Evolutionary conservation across 2,329 filamentous ascomycete genomes (phyloP), one percentile per base, ranked within the genome.

Genomic region (Alternaria tenuissima): DNA sequence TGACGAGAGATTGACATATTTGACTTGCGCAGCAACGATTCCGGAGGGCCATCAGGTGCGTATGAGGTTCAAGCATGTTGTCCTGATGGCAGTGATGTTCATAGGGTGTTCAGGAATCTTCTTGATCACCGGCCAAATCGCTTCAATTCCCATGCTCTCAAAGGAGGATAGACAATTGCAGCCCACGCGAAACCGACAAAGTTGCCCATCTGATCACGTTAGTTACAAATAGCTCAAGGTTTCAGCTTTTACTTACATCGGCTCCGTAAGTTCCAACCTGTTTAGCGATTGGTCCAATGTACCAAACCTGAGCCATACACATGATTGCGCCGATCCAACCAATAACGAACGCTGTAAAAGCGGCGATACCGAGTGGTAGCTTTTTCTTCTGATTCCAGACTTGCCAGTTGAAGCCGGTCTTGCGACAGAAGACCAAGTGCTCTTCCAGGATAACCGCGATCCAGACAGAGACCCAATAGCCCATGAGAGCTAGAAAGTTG

Each of bases 281-380:
- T 47, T 79, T 80, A 3, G 87, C 87, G 58, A 90, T 76, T 0
- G 88, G 89, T 1, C 89, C 89, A 61, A 87, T 84, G 74, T 89
- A 91, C 85, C 88, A 91, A 4, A 86, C 85, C 78, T 92, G 88
- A 22, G 86, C 86, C 89, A 91, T 91, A 60, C 84, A 88, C 46
- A 91, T 72, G 28, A 91, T 84, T 0, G 87, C 85, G 8, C 88
- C 88, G 4, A 82, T 83, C 88, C 88, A 91, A 3, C 89, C 88
- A 14, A 91, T 70, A 39, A 88, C 73, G 66, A 91, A 91, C 0
- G 88, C 84, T 3, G 81, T 67, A 7, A 89, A 77, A 0, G 88
- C 88, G 0, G 89, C 88, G 60, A 88, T 78, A 0, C 89, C 89
- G 14, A 89, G 57, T 0, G 89, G 89, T 5, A 91, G 78, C 68